phyloP scores from a whole-genome alignment of 2,329 filamentous ascomycete genomes.

The Fusarium sp. region DNA sequence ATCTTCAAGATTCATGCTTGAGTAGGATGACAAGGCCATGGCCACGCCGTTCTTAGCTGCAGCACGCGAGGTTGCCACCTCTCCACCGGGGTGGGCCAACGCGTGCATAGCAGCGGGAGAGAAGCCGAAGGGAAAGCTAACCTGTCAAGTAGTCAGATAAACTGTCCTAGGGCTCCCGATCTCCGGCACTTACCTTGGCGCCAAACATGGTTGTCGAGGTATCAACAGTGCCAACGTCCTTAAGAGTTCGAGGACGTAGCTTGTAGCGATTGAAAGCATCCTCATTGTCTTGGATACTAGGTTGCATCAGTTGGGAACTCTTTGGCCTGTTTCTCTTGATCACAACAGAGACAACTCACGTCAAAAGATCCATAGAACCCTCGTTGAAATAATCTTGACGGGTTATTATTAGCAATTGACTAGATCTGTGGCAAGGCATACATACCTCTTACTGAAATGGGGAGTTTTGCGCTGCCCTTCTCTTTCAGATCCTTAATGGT shows the following conservation, averaged over 20 bases:
- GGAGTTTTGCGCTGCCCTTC: neutral
- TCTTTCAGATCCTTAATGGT: neutral
- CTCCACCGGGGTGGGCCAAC: neutral
- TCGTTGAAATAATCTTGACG: neutral
- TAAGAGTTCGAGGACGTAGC: neutral
- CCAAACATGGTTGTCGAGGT: neutral
- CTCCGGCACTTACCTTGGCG: neutral
- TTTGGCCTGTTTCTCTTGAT: neutral
- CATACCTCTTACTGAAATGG: neutral
- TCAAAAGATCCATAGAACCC: neutral
- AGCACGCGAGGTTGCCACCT: neutral
- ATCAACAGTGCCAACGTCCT: neutral
- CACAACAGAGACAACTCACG: neutral
- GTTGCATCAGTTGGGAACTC: neutral
- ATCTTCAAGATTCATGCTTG: neutral
- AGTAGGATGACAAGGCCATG: neutral
- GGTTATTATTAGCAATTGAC: neutral
- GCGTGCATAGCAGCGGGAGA: neutral
- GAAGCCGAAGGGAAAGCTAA: neutral
- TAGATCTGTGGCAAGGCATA: no score
- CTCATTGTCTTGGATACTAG: neutral
- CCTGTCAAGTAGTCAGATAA: neutral
- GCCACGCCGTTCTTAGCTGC: neutral
- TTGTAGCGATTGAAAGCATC: neutral
- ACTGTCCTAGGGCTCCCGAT: neutral